Evolutionary conservation across 2,329 filamentous ascomycete genomes (phyloP), one percentile per base, ranked within the genome.

Genomic region (Pyricularia grisea): DNA sequence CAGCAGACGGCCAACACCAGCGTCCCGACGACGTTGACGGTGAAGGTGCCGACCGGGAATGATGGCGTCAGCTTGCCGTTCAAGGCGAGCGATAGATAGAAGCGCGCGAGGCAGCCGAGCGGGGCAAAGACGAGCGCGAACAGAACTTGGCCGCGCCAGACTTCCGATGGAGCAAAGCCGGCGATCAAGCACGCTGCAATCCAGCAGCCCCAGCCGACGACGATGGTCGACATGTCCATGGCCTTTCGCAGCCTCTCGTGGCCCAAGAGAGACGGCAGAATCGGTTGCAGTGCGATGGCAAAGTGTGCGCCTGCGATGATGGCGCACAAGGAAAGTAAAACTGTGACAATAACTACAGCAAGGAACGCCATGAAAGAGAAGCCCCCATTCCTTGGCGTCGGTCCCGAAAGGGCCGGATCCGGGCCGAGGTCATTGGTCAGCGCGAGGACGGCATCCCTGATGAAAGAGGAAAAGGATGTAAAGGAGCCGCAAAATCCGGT

Each of bases 11-110:
- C 93, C 67, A 96, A 78, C 20, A 97, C 78, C 0, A 85, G 85
- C 0, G 92, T 93, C 4, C 94, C 94, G 17, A 90, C 77, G 4
- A 96, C 82, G 74, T 98, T 98, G 31, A 91, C 92, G 0, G 81
- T 79, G 74, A 97, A 97, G 0, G 94, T 98, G 2, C 94, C 94
- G 0, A 97, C 78, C 0, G 94, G 94, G 73, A 97, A 97, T 0
- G 84, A 80, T 14, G 65, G 65, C 0, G 87, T 78, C 0, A 88
- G 73, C 25, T 87, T 82, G 0, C 85, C 81, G 74, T 97, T 97
- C n/a, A 97, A 84, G 28, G 81, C 78, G 7, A 91, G 76, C 0
- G 91, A 91, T 1, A 86, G 78, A 76, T 93, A 94, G 80, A 92
- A 97, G 3, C 94, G 87, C 0, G 85, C 76, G 0, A 97, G 79